Evolutionary conservation across 108 stramenopile species (phyloP), one percentile per base, ranked within the genome.

Genomic region (Stephanodiscus triporus): DNA sequence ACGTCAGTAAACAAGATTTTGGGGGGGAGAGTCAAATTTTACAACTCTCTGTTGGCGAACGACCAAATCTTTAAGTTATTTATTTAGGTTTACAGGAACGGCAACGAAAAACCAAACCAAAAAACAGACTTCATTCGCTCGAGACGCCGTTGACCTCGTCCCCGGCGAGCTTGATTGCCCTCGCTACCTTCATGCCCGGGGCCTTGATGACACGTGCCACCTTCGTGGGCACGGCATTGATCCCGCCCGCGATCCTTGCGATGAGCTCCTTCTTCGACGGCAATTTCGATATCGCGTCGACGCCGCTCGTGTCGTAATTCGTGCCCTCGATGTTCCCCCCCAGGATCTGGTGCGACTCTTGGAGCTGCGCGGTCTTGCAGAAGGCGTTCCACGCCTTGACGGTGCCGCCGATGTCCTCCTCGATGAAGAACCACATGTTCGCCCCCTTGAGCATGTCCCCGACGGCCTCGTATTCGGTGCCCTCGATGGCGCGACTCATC

Each of bases 361-460:
- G 75, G 83, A 86, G 84, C 17, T 83, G 88, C 16, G 36, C 43
- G 5, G 86, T 88, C 86, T 97, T 96, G 47, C 71, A 37, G 70
- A 96, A 95, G 0, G 76, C 68, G 36, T 93, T 88, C 75, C 84
- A 90, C 42, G 88, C 81, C 80, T 91, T 94, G 77, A 97, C 84
- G 67, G 91, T 85, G 23, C 81, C 92, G 26, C 88, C 85, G 45
- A 96, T 90, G 66, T 97, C 93, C 57, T 95, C 93, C 64, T 96
- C 93, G 51, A 95, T 89, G 82, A 97, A 97, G 68, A 97, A 92
- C 97, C 97, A 97, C 91, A 93, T 87, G 87, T 97, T 97, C 57
- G 91, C 78, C 17, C 95, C 95, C 68, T 80, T 85, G 14, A 92
- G 81, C 67, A 92, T 49, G 13, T 71, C 56, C 11, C 77, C 67